Percentiles rank a stretch among this genome's conserved stretches.
Conservation (phyloP, 176 grass and related monocot genomes). For the Oryza brachyantha region DNA sequence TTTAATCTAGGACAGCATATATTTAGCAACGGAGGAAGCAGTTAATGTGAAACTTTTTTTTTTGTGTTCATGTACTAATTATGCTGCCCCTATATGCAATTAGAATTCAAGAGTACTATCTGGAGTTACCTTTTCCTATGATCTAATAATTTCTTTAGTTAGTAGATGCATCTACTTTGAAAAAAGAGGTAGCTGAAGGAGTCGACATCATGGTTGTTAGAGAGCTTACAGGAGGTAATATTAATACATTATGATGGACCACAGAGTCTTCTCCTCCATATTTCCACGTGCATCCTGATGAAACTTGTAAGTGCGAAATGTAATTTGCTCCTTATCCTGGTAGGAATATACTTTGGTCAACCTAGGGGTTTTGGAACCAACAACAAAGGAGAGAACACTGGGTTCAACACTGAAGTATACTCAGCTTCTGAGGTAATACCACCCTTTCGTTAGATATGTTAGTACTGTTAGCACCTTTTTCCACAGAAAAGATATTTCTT, state of each 20-base stretch:
- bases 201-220: conserved; percentile 96
- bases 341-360: conserved; percentile 81
- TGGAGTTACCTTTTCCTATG: not conserved
- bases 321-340: not conserved
- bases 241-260: not conserved
- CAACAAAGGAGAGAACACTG: conserved; percentile 71
- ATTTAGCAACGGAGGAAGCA: not conserved
- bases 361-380: conserved; percentile 95
- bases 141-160: conserved; percentile 45
- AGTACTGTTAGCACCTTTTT: not conserved
- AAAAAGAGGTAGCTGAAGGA: conserved; percentile 86
- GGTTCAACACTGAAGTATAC: conserved; percentile 95
- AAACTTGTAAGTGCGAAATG: not conserved
- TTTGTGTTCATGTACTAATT: not conserved
- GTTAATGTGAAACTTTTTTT: not conserved
- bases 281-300: not conserved
- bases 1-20: not conserved
- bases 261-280: not conserved
- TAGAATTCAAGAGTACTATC: not conserved
- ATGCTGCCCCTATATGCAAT: not conserved
- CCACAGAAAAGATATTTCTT: not conserved
- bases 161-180: conserved; percentile 87
- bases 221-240: conserved; percentile 91
- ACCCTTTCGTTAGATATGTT: not conserved
- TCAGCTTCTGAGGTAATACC: conserved; percentile 63